phyloP scores from a whole-genome alignment of 495 filamentous ascomycete species.

The Podospora appendiculata region DNA sequence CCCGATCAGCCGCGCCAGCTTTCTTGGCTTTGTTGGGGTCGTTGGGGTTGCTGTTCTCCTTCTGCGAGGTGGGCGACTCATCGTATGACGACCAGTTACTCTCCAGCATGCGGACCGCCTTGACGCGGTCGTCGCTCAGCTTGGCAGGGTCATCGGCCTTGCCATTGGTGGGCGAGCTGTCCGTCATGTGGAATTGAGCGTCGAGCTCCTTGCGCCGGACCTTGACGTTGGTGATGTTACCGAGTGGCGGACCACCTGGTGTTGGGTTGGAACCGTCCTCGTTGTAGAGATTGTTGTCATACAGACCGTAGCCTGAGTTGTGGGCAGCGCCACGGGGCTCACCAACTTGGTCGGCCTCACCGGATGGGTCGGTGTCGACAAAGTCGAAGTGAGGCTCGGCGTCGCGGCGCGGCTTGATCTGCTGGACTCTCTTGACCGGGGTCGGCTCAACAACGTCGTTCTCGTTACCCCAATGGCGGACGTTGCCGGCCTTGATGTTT shows the following conservation, averaged over 20 bases:
- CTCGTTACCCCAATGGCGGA: constrained; percentile 65
- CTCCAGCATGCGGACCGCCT: constrained; percentile 61
- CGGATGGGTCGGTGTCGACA: constrained; percentile 16
- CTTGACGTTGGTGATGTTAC: constrained; percentile 56
- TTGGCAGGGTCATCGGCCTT: constrained; percentile 10
- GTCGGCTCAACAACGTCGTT: constrained; percentile 53
- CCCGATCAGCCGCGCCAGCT: constrained; percentile 20
- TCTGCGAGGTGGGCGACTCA: constrained; percentile 45
- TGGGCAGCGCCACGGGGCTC: constrained; percentile 39
- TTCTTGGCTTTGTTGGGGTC: constrained; percentile 20
- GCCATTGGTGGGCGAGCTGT: constrained; percentile 44
- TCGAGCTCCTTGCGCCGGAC: constrained; percentile 67
- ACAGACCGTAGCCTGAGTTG: constrained; percentile 62
- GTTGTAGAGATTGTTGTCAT: constrained; percentile 63
- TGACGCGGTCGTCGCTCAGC: constrained; percentile 44
- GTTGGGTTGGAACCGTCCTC: constrained; percentile 38
- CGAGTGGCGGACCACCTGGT: constrained; percentile 33
- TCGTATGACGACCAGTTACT: constrained; percentile 58
- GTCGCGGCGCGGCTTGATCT: constrained; percentile 66
- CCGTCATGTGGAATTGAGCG: constrained; percentile 60
- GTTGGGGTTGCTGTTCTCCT: constrained; percentile 35
- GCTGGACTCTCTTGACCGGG: constrained; percentile 45
- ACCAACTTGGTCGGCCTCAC: constrained; percentile 48
- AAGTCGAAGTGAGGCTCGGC: constrained; percentile 66
- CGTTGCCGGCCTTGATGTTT: constrained; percentile 37